Evolutionary conservation across 768 basidiomycete species (phyloP), one percentile per base, ranked within the genome.

Genomic region (Auricularia cornea): DNA sequence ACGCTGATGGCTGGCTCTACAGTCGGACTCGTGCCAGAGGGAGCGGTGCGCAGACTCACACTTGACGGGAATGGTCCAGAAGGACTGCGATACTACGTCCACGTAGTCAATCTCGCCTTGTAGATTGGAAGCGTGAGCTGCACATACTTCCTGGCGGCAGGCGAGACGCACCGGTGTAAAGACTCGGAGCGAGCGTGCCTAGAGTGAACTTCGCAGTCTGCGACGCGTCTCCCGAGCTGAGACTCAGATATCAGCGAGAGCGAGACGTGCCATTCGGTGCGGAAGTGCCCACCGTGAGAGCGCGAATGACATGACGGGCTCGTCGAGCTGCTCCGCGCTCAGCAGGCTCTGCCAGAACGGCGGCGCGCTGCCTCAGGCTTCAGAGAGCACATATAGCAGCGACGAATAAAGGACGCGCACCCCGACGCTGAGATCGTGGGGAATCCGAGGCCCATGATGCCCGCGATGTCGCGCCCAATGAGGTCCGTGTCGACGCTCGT

Each of bases 1-100:
- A 91, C 82, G 1, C 82, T 86, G 4, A 92, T 62, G 28, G 70
- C 89, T 35, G n/a, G n/a, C n/a, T n/a, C n/a, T n/a, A n/a, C n/a
- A n/a, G n/a, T n/a, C n/a, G n/a, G n/a, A n/a, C n/a, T n/a, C n/a
- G n/a, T n/a, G n/a, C n/a, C n/a, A n/a, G n/a, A n/a, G n/a, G n/a
- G n/a, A n/a, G n/a, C n/a, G n/a, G n/a, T n/a, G n/a, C n/a, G n/a
- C n/a, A n/a, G n/a, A n/a, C n/a, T n/a, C 35, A 35, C 35, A 35
- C 90, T 57, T 40, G 51, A 14, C 30, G 33, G 11, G 29, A 59
- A 38, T 61, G 56, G 62, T 59, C 6, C 66, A 70, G 60, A 33
- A 60, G 63, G 48, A 30, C 38, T 35, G 20, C n/a, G 31, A 60
- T 48, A 76, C 75, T 10, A 68, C 61, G 35, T 40, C 23, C 48